phyloP scores from a whole-genome alignment of 2,329 filamentous ascomycete genomes.

The Didymella exigua region DNA sequence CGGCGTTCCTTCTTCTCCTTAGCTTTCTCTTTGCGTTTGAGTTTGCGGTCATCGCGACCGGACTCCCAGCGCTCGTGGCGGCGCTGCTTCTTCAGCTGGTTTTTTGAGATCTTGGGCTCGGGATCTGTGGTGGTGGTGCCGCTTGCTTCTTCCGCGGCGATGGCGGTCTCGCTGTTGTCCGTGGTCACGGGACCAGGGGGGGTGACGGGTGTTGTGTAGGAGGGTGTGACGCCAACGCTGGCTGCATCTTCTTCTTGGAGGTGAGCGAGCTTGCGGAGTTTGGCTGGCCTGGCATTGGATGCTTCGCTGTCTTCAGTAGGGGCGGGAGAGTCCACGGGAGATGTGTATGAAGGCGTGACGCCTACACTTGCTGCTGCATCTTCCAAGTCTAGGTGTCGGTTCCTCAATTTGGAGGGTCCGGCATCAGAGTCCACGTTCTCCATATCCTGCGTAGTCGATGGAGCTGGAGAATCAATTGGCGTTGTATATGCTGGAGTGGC shows the following conservation, averaged over 20 bases:
- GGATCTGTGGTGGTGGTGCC: constrained; percentile 14
- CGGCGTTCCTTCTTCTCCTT: constrained; percentile 60
- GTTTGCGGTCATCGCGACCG: constrained; percentile 63
- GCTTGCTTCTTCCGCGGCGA: constrained; percentile 7
- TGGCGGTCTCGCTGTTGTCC: constrained; percentile 18
- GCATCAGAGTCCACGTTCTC: constrained; percentile 3
- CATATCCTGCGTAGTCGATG: not conserved
- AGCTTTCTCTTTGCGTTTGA: constrained; percentile 63
- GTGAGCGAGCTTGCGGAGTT: constrained; percentile 59
- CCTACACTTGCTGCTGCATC: constrained; percentile 15
- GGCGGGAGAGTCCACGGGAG: constrained; percentile 14
- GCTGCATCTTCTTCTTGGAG: constrained; percentile 14
- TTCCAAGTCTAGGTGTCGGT: constrained; percentile 10
- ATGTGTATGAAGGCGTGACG: constrained; percentile 13
- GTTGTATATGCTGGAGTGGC: constrained; percentile 16
- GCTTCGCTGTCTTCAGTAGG: constrained; percentile 10
- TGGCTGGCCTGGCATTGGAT: constrained; percentile 60
- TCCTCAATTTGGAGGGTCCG: constrained; percentile 6
- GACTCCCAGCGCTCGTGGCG: constrained; percentile 78
- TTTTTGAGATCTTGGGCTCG: constrained; percentile 71
- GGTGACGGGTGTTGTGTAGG: constrained; percentile 19
- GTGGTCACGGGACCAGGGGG: constrained; percentile 15
- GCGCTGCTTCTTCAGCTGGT: constrained; percentile 78
- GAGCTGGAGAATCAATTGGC: constrained; percentile 15
- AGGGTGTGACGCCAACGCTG: constrained; percentile 17